A percentile compares a stretch with the other conserved stretches of the same genome.
Conservation (phyloP, 306 rosid species). For the Abrus pulchellus region DNA sequence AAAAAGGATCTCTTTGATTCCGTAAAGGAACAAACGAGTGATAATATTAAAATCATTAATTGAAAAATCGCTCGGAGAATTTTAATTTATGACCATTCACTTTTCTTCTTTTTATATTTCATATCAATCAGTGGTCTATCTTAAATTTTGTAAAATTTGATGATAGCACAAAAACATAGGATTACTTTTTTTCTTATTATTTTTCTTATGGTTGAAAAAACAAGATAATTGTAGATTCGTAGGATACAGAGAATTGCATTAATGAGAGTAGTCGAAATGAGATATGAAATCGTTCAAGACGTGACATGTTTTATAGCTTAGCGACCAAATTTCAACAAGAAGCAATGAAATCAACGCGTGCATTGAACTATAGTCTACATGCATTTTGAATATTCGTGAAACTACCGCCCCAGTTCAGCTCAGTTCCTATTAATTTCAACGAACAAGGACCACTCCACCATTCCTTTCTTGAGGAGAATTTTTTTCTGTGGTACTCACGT, state of each 20-base stretch:
- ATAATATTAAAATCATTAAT: not conserved
- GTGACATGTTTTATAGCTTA: not conserved
- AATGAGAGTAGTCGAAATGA: too few relatives aligned
- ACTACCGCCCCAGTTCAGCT: not conserved
- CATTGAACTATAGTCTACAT: not conserved
- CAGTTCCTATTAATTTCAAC: not conserved
- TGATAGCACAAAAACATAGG: too few relatives aligned
- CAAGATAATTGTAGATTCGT: too few relatives aligned
- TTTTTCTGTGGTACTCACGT: too few relatives aligned
- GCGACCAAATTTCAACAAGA: too few relatives aligned
- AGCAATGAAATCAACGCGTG: not conserved
- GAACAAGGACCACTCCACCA: too few relatives aligned
- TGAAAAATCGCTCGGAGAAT: not conserved
- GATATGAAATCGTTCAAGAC: not conserved
- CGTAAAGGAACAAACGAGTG: not conserved
- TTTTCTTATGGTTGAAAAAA: too few relatives aligned
- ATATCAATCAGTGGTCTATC: not conserved
- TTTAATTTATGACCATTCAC: not conserved
- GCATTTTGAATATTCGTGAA: not conserved
- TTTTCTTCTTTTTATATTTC: not conserved
- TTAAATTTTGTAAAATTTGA: not conserved
- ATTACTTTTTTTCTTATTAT: too few relatives aligned
- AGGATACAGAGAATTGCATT: too few relatives aligned
- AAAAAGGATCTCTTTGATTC: not conserved
- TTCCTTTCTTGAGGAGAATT: too few relatives aligned